phyloP scores from a whole-genome alignment of 176 grass and related monocot genomes.

The Avena sativa region DNA sequence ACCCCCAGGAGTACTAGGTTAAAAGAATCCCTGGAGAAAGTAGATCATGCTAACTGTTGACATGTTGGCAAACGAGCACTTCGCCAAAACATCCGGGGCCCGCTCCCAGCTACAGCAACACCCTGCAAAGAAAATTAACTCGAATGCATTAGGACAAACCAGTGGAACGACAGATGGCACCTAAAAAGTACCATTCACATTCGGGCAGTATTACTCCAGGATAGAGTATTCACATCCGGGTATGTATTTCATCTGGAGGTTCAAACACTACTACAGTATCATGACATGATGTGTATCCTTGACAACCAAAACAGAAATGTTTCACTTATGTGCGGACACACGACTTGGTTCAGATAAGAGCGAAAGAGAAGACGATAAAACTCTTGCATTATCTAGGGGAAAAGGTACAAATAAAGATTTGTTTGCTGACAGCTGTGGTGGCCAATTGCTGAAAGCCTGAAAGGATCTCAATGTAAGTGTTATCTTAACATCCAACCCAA shows the following conservation, averaged over 20 bases:
- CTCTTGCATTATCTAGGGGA: neutral
- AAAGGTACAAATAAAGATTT: neutral
- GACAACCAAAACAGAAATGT: neutral
- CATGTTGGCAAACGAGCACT: conserved; percentile 26
- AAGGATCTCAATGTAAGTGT: neutral
- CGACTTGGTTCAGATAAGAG: neutral
- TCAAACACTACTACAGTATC: neutral
- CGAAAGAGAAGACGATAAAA: neutral
- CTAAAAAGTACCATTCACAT: neutral
- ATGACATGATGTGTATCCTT: neutral
- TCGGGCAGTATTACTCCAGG: neutral
- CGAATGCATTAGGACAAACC: neutral
- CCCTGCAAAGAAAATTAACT: conserved; percentile 18
- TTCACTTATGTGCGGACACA: neutral
- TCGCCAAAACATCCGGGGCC: neutral
- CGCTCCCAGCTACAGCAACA: neutral
- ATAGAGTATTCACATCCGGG: neutral
- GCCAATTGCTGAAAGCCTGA: neutral
- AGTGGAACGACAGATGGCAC: neutral
- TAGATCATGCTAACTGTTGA: neutral
- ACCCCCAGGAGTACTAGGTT: neutral
- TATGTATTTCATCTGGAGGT: neutral
- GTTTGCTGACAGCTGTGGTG: neutral
- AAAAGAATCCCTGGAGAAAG: neutral
- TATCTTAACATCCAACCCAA: neutral